Conservation (phyloP, 2,329 filamentous ascomycete species). For the Penicillium sp. region DNA sequence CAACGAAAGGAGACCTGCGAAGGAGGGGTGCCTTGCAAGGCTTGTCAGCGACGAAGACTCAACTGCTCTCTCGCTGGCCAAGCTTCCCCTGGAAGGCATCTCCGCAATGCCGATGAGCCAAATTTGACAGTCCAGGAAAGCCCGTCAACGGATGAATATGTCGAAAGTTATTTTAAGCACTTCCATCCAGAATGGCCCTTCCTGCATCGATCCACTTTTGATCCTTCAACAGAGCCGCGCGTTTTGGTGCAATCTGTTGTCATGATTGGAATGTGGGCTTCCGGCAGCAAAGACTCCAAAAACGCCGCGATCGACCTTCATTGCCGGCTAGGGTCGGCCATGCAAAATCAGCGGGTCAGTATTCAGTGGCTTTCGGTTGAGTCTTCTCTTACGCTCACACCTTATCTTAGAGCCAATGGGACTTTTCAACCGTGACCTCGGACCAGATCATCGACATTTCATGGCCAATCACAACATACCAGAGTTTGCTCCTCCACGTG, state of each 20-base stretch:
- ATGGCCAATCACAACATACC: constrained; percentile 32
- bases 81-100: background rate
- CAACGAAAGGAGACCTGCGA: constrained; percentile 17
- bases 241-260: constrained; percentile 30
- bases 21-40: constrained; percentile 16
- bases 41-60: constrained; percentile 10
- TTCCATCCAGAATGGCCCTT: constrained; percentile 33
- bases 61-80: background rate
- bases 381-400: background rate
- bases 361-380: background rate
- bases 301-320: constrained; percentile 25
- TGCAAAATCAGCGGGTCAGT: constrained; percentile 7
- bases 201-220: constrained; percentile 25
- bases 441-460: background rate
- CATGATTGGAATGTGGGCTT: constrained; percentile 28
- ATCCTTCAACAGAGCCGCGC: constrained; percentile 20
- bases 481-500: constrained; percentile 28
- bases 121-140: background rate
- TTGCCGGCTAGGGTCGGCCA: constrained; percentile 16
- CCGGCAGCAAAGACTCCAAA: constrained; percentile 16
- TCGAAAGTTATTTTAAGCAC: constrained; percentile 26
- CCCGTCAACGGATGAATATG: constrained; percentile 13
- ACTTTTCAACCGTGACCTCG: constrained; percentile 4
- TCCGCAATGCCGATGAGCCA: background rate
- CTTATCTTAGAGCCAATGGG: constrained; percentile 16